These are phyloP conservation scores for Eugenia klotzschiana DNA, from an alignment of 441 rosid species.

Conservation along the genomic window DNA sequence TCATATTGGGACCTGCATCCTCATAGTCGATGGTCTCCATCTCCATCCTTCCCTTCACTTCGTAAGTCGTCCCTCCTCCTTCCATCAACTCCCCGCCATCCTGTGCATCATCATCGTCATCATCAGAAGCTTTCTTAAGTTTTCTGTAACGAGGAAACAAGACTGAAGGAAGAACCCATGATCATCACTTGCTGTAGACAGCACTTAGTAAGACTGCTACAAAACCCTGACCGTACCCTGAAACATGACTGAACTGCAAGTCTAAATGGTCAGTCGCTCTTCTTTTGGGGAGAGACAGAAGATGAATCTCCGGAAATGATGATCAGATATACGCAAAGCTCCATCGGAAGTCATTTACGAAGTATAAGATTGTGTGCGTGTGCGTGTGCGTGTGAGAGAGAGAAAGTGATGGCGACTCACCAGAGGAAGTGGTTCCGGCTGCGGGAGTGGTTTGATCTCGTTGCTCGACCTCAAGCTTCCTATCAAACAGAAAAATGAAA, in stretches of 20 bases:
- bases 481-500: not conserved
- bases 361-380: not conserved
- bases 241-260: not conserved
- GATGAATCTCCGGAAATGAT: not conserved
- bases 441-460: not conserved
- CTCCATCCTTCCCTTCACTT: not conserved
- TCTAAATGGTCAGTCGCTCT: not conserved
- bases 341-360: not conserved
- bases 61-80: not conserved
- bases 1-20: not conserved
- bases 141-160: not conserved
- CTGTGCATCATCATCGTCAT: not conserved
- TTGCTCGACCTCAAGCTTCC: not conserved
- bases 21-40: not conserved
- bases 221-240: not conserved
- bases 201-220: not conserved
- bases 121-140: not conserved
- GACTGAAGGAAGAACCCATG: not conserved
- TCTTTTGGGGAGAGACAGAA: not conserved
- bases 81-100: not conserved
- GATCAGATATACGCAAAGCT: not conserved
- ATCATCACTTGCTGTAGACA: not conserved
- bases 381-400: no score
- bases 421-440: not conserved
- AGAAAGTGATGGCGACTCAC: not conserved